Base-by-base conservation (phyloP, 2,329 filamentous ascomycete genomes). In the Trichoderma breve region DNA sequence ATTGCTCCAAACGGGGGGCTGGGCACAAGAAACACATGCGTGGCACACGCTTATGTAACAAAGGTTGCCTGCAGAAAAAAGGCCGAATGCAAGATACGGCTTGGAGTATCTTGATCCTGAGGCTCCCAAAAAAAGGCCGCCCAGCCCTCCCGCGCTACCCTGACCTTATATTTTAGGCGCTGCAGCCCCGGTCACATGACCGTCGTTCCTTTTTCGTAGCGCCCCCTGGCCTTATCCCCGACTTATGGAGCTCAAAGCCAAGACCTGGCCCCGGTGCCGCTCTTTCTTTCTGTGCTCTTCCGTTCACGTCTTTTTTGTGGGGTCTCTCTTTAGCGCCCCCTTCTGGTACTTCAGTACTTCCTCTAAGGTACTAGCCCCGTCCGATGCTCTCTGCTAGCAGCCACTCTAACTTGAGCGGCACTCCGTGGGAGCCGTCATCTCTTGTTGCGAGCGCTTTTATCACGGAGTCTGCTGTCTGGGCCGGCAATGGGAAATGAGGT, bases 61-160 rank as follows among this genome's bases (percentile, higher is more conserved):
- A 72, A 47, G 66, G 66, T n/a, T 70, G 60, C 57, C 26, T 71
- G 47, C 51, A 71, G 69, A 60, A 70, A 69, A 67, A 70, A 60
- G 69, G 66, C 66, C 71, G 71, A 72, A 72, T 70, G 71, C 66
- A 70, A 72, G 66, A 70, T 72, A 55, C 64, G 70, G 64, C 43
- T 32, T 62, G 55, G 12, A 30, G 32, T 69, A 69, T 61, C 66
- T 69, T 61, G 66, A 69, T 69, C 66, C 66, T 69, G 66, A 69
- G 66, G 66, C 66, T 69, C 55, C 39, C 39, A 47, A 36, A 57
- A 55, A 63, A 28, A 43, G 43, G 55, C 65, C 65, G 39, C 55
- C 28, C 28, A 47, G 6, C 9, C 47, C 64, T 68, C 34, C 24
- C 53, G 57, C 53, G 55, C 65, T 24, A 68, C 55, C 51, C 51